Percentiles rank a stretch among this genome's conserved stretches.
Evolutionary conservation across 192 early-diverging fungal species (phyloP).

Genomic region (Haplosporangium gracile): DNA sequence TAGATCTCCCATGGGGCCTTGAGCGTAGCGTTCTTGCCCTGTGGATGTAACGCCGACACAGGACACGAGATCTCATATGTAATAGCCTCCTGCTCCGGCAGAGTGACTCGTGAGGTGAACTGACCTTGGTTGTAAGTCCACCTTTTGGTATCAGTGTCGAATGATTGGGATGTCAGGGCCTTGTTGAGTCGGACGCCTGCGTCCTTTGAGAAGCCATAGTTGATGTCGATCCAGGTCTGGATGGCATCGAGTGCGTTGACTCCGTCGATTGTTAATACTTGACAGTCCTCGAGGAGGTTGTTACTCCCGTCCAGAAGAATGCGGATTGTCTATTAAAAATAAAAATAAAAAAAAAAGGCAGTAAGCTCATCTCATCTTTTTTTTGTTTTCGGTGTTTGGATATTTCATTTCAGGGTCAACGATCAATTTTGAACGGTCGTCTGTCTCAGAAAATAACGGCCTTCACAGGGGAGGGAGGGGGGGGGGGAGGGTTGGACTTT

Average conservation of each 20-base stretch:
- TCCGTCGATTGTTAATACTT: conserved; percentile 39
- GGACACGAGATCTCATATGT: conserved; percentile 37
- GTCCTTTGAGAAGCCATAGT: conserved; percentile 40
- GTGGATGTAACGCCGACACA: neutral
- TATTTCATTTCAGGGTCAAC: neutral
- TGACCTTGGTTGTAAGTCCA: conserved; percentile 8
- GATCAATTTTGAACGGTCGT: neutral
- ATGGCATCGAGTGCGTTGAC: conserved; percentile 32
- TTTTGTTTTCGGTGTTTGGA: neutral
- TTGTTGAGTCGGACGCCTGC: conserved; percentile 50
- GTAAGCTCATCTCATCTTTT: neutral
- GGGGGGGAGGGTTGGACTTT: neutral
- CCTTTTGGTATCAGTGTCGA: neutral
- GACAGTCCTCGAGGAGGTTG: conserved; percentile 25
- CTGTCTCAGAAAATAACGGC: neutral
- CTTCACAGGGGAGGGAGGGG: too few species aligned
- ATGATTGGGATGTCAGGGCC: conserved; percentile 2
- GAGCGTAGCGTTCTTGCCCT: conserved; percentile 1
- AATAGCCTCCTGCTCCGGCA: conserved; percentile 22
- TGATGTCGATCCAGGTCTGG: conserved; percentile 28
- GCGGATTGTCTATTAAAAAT: conserved; percentile 16
- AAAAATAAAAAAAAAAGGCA: neutral
- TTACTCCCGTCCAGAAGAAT: conserved; percentile 14
- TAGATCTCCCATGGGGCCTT: conserved; percentile 29
- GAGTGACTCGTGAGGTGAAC: conserved; percentile 18